Conservation (phyloP, 352 stramenopile species). For the Thalassiosira mediterranea region DNA sequence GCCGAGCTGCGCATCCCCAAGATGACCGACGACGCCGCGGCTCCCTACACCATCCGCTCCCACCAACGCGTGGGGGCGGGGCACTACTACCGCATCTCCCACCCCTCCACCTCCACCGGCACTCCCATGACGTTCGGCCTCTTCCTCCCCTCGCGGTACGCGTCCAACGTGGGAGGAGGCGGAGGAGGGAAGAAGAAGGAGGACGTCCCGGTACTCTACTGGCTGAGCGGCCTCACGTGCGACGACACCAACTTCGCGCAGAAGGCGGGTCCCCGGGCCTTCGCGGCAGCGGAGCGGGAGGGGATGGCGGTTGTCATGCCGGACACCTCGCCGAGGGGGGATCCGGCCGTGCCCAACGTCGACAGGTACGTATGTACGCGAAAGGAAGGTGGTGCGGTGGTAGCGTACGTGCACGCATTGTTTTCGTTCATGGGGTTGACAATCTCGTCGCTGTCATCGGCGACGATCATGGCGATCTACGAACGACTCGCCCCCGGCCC, state of each 20-base stretch:
- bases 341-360: slow-evolving; percentile 91
- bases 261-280: slow-evolving; percentile 82
- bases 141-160: slow-evolving; percentile 64
- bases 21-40: not conserved
- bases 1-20: no score
- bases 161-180: slow-evolving; percentile 13
- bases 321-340: slow-evolving; percentile 93
- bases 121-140: slow-evolving; percentile 74
- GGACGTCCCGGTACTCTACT: slow-evolving; percentile 89
- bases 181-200: slow-evolving; percentile 30
- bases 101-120: slow-evolving; percentile 60
- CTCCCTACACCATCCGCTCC: slow-evolving; percentile 28
- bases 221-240: slow-evolving; percentile 95
- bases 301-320: slow-evolving; percentile 94
- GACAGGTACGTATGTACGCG: no score
- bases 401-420: no score
- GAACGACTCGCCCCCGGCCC: no score
- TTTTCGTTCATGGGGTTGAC: no score
- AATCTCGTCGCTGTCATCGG: no score
- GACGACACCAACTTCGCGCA: slow-evolving; percentile 92
- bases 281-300: slow-evolving; percentile 88
- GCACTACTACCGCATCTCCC: slow-evolving; percentile 59
- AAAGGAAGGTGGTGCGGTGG: no score
- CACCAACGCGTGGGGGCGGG: slow-evolving; percentile 19
- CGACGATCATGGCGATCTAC: no score